A percentile compares a stretch with the other conserved stretches of the same genome.
Evolutionary conservation across 257 asterid species (phyloP).

Genomic region (Paulownia fortunei): DNA sequence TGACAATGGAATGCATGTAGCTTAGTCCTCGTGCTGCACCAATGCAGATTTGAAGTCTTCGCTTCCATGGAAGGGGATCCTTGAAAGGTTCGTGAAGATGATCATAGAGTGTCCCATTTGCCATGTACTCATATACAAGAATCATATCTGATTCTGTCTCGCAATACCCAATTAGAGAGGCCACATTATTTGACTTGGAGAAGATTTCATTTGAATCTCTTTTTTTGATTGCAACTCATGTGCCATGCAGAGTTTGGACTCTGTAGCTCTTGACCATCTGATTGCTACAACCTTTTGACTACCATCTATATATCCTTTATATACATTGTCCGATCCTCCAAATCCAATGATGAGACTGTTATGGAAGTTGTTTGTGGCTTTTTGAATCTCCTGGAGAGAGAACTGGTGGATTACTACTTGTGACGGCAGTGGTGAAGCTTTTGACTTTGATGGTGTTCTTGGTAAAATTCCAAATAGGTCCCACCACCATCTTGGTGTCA

Average conservation of each 20-base stretch:
- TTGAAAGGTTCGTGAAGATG: conserved; percentile 58
- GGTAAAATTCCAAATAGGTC: conserved; percentile 50
- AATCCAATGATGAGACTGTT: conserved; percentile 55
- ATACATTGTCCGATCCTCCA: conserved; percentile 55
- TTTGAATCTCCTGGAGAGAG: conserved; percentile 53
- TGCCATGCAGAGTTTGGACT: conserved; percentile 53
- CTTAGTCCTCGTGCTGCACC: conserved; percentile 59
- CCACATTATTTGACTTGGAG: conserved; percentile 47
- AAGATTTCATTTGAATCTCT: conserved; percentile 41
- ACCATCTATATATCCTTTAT: conserved; percentile 50
- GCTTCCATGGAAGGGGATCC: conserved; percentile 69
- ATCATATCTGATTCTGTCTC: conserved; percentile 49
- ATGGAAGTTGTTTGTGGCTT: conserved; percentile 63
- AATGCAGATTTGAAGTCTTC: conserved; percentile 69
- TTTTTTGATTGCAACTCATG: conserved; percentile 55
- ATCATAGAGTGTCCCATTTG: conserved; percentile 62
- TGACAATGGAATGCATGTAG: conserved; percentile 49
- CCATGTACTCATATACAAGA: conserved; percentile 59
- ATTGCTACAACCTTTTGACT: conserved; percentile 48
- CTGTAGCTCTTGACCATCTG: conserved; percentile 52
- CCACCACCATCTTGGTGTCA: conserved; percentile 59
- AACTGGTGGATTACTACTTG: conserved; percentile 46
- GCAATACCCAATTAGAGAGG: conserved; percentile 59
- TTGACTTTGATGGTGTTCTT: conserved; percentile 54
- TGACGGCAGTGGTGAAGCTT: conserved; percentile 32